Evolutionary conservation across 768 basidiomycete species (phyloP).

Genomic region (Suillus ampliporus): DNA sequence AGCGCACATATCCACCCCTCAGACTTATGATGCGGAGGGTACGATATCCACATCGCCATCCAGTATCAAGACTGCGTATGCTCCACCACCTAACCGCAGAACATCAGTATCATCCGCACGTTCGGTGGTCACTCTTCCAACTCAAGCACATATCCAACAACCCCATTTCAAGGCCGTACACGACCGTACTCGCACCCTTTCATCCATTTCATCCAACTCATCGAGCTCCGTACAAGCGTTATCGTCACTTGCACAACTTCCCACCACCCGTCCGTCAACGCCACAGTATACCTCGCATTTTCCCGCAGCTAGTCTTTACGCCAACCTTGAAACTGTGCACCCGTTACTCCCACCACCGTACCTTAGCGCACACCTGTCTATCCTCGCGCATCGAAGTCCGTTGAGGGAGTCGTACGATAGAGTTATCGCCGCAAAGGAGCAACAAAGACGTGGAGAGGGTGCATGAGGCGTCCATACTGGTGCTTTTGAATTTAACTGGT

Average conservation of each 20-base stretch:
- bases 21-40: slow-evolving; percentile 31
- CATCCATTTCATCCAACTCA: slow-evolving; percentile 57
- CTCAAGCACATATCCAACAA: slow-evolving; percentile 38
- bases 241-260: slow-evolving; percentile 61
- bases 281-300: slow-evolving; percentile 64
- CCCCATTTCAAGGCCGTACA: slow-evolving; percentile 39
- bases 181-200: slow-evolving; percentile 60
- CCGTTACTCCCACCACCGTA: slow-evolving; percentile 77
- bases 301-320: slow-evolving; percentile 62
- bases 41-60: slow-evolving; percentile 40
- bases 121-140: slow-evolving; percentile 65
- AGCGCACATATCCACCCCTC: slow-evolving; percentile 48
- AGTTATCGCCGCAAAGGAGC: slow-evolving; percentile 60
- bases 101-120: slow-evolving; percentile 63
- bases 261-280: slow-evolving; percentile 41
- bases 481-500: neutral
- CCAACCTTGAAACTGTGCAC: slow-evolving; percentile 65
- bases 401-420: slow-evolving; percentile 74
- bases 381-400: slow-evolving; percentile 67
- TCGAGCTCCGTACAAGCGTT: slow-evolving; percentile 57
- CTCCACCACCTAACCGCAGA: slow-evolving; percentile 44
- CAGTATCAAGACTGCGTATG: slow-evolving; percentile 44
- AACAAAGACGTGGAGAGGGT: slow-evolving; percentile 28
- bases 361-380: slow-evolving; percentile 70
- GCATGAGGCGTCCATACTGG: neutral